Evolutionary conservation across 164 flowering plant genomes (phyloP).

Genomic region (Nymphaea colorata): DNA sequence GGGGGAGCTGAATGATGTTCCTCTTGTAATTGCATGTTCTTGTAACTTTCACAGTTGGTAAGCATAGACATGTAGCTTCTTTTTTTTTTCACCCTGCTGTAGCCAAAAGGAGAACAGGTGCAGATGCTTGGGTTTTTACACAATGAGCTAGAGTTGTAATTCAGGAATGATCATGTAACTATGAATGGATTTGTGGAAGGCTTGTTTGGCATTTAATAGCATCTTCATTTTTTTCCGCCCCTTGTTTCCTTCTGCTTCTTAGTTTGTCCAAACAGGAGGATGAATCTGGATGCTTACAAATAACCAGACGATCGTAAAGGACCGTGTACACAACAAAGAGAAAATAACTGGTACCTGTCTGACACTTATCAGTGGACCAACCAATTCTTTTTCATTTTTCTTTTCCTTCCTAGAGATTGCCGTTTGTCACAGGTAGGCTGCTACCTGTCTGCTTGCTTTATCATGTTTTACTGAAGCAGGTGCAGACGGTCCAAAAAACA

Average conservation of each 20-base stretch:
- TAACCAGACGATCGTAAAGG: no score
- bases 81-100: neutral
- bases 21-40: neutral
- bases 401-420: no score
- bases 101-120: neutral
- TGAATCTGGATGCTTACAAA: no score
- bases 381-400: no score
- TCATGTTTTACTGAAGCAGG: no score
- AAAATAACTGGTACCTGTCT: no score
- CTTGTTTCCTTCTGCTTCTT: neutral
- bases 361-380: no score
- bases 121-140: neutral
- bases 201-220: neutral
- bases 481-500: no score
- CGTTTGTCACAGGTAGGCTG: no score
- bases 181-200: neutral
- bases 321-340: no score
- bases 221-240: no score
- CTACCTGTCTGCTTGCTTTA: no score
- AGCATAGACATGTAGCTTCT: neutral
- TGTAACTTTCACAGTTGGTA: neutral
- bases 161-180: neutral
- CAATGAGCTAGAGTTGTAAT: neutral
- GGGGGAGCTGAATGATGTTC: neutral
- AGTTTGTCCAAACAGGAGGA: neutral